Conservation (phyloP, 1,284 basidiomycete species). For the Boletus smithii region DNA sequence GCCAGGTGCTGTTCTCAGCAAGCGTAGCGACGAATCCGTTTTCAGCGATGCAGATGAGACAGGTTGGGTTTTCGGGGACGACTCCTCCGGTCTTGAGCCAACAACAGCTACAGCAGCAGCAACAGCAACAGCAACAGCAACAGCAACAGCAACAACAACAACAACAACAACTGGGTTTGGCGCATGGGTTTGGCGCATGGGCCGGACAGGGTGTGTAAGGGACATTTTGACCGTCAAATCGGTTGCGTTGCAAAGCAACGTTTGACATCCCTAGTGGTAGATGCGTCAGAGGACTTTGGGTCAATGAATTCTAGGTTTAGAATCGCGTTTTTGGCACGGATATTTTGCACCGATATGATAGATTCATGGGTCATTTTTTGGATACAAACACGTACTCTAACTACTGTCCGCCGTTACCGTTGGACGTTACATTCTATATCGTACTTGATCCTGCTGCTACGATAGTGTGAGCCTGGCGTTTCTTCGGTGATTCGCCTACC, state of each 20-base stretch:
- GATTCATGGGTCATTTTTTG: background rate
- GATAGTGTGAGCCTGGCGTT: no score
- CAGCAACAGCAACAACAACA: constrained; percentile 16
- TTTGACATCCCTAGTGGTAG: no score
- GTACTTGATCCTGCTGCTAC: no score
- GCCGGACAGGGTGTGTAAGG: constrained; percentile 10
- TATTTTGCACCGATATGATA: background rate
- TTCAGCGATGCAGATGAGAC: constrained; percentile 16
- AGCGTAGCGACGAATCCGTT: constrained; percentile 19
- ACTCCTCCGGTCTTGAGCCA: constrained; percentile 15
- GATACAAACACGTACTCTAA: background rate
- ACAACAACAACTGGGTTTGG: no score
- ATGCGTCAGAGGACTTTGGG: no score
- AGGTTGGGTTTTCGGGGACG: constrained; percentile 3
- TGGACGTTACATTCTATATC: no score
- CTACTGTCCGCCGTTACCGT: background rate
- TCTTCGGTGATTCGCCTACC: no score
- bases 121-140: constrained; percentile 21
- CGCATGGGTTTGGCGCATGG: constrained; percentile 17
- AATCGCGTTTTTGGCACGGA: background rate
- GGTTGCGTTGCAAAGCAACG: no score
- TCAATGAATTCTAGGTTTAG: background rate
- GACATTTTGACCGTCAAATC: constrained; percentile 24
- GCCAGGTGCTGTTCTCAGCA: constrained; percentile 7
- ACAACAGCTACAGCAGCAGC: constrained; percentile 20